These are phyloP conservation scores for Solanum ossicruentum DNA, from an alignment of 257 asterid species.

Conservation along the genomic window DNA sequence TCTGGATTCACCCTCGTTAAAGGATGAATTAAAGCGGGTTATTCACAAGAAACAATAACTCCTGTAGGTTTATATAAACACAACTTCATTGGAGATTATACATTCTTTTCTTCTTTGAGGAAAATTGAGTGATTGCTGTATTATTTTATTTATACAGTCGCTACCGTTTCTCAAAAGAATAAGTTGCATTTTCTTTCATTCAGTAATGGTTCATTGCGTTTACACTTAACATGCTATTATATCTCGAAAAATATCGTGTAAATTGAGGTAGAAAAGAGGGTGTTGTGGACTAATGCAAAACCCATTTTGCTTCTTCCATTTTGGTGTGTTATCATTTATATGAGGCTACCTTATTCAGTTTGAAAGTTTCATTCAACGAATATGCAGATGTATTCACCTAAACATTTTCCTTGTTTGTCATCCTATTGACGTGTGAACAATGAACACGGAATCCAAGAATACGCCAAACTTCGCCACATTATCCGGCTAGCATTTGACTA, in stretches of 20 bases:
- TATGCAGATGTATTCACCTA: not conserved
- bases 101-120: not conserved
- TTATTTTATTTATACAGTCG: not conserved
- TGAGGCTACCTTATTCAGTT: not conserved
- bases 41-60: not conserved
- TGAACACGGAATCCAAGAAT: not conserved
- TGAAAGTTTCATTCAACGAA: not conserved
- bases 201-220: not conserved
- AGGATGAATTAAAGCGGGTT: not conserved
- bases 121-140: not conserved
- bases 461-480: no score
- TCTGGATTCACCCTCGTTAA: not conserved
- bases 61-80: not conserved
- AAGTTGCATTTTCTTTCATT: not conserved
- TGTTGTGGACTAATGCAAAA: not conserved
- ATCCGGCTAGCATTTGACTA: no score
- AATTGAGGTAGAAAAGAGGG: not conserved
- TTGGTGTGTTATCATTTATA: not conserved
- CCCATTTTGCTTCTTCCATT: not conserved
- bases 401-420: not conserved
- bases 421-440: not conserved
- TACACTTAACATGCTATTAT: not conserved
- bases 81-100: not conserved
- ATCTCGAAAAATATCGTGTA: not conserved
- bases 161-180: not conserved